A percentile compares a stretch with the other conserved stretches of the same genome.
Conservation (phyloP, 2,329 filamentous ascomycete genomes). For the Apiospora rasikravindrae region DNA sequence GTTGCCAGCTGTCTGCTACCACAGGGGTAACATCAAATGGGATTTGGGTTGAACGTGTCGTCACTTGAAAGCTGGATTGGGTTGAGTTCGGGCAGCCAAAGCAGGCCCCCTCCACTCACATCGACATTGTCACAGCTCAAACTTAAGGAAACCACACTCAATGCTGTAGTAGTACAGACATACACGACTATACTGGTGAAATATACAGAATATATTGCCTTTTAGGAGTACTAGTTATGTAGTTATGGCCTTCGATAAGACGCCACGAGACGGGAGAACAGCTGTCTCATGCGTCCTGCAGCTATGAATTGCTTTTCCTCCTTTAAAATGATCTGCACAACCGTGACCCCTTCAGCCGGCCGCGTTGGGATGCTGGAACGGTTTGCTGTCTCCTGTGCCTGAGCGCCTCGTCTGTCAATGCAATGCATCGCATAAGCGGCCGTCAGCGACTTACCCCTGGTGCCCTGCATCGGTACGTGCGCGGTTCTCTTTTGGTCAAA, state of each 20-base stretch:
- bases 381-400: not conserved
- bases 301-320: not conserved
- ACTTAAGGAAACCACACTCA: not conserved
- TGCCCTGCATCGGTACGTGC: slow-evolving; percentile 8
- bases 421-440: not conserved
- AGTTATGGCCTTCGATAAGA: slow-evolving; percentile 2
- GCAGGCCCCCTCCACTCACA: not conserved
- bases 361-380: not conserved
- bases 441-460: not conserved
- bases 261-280: slow-evolving; percentile 11
- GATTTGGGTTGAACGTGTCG: not conserved
- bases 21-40: not conserved
- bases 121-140: not conserved
- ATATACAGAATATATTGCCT: not conserved
- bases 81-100: not conserved
- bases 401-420: slow-evolving; percentile 15
- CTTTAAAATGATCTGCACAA: not conserved
- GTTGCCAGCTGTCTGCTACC: not conserved
- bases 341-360: not conserved
- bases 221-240: not conserved
- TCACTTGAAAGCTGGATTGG: not conserved
- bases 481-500: not conserved
- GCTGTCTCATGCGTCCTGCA: slow-evolving; percentile 13
- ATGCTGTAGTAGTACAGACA: not conserved
- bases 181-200: not conserved